Evolutionary conservation across 768 basidiomycete species (phyloP).

Genomic region (Suillus bovinus): DNA sequence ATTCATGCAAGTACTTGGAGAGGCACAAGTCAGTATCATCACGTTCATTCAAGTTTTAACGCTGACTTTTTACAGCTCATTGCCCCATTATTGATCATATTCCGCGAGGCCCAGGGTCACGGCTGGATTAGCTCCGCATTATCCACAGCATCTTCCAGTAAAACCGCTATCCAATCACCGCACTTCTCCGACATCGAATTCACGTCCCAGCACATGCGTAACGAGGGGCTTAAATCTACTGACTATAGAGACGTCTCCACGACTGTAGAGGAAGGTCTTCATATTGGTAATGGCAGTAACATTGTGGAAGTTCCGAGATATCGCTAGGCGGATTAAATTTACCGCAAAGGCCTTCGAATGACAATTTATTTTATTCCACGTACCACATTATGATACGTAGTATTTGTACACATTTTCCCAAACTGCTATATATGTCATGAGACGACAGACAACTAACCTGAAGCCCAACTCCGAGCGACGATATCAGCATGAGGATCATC

Average conservation of each 20-base stretch:
- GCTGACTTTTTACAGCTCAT: slow-evolving; percentile 28
- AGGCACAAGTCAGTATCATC: slow-evolving; percentile 30
- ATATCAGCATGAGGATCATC: too few relatives aligned
- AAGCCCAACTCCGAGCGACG: too few relatives aligned
- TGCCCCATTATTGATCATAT: slow-evolving; percentile 39
- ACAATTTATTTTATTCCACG: neutral
- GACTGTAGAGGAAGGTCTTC: neutral
- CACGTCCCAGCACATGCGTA: slow-evolving; percentile 12
- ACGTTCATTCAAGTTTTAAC: neutral
- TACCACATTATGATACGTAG: neutral
- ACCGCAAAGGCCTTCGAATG: neutral
- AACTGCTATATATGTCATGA: too few relatives aligned
- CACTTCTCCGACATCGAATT: slow-evolving; percentile 28
- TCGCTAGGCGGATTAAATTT: too few relatives aligned
- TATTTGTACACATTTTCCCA: too few relatives aligned
- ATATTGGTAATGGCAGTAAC: neutral
- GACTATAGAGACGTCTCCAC: neutral
- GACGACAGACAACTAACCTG: too few relatives aligned
- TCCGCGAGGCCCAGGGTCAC: slow-evolving; percentile 38
- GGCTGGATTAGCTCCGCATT: slow-evolving; percentile 33
- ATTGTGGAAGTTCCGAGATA: slow-evolving; percentile 5
- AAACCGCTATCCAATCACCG: slow-evolving; percentile 14
- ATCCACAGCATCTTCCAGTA: slow-evolving; percentile 7
- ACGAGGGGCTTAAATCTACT: neutral
- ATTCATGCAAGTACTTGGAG: slow-evolving; percentile 36